Percentiles rank a stretch among this genome's conserved stretches.
Evolutionary conservation across 139 green algal species (phyloP).

Genomic region (Tetradesmus obliquus): DNA sequence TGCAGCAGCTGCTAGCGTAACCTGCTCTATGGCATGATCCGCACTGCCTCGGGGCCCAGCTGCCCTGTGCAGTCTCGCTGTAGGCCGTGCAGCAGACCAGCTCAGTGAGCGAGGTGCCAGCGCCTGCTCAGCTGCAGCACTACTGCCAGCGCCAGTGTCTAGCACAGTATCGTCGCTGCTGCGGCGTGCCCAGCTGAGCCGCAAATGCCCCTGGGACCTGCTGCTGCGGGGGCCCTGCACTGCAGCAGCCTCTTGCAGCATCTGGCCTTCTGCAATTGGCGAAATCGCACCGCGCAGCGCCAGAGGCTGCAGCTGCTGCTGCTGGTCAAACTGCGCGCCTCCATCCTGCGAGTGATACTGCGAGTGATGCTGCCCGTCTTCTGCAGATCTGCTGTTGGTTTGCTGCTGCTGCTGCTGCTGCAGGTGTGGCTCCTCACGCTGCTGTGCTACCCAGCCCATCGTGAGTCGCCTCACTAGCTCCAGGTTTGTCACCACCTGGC

Average conservation of each 20-base stretch:
- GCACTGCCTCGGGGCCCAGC: not conserved
- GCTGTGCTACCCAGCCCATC: constrained; percentile 26
- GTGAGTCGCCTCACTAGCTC: constrained; percentile 7
- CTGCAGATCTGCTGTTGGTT: not conserved
- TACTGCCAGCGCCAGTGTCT: not conserved
- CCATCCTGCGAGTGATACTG: not conserved
- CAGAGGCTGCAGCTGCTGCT: not conserved
- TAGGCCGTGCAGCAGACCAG: not conserved
- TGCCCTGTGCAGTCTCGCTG: not conserved
- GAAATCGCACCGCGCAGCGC: not conserved
- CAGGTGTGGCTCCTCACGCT: not conserved
- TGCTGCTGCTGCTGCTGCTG: not conserved
- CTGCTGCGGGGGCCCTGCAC: not conserved
- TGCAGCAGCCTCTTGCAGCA: not conserved
- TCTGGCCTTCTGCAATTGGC: not conserved
- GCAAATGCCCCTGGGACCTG: not conserved
- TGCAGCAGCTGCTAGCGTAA: not conserved
- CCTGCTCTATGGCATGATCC: not conserved
- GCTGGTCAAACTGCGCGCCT: not conserved
- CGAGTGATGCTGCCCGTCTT: not conserved
- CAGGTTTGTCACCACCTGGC: constrained; percentile 22
- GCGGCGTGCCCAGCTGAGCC: not conserved
- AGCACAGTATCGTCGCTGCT: not conserved
- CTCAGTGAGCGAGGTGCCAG: not conserved
- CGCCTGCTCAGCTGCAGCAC: not conserved